These are phyloP conservation scores for Scutellaria minor DNA, from an alignment of 257 asterid genomes.

Conservation along the genomic window DNA sequence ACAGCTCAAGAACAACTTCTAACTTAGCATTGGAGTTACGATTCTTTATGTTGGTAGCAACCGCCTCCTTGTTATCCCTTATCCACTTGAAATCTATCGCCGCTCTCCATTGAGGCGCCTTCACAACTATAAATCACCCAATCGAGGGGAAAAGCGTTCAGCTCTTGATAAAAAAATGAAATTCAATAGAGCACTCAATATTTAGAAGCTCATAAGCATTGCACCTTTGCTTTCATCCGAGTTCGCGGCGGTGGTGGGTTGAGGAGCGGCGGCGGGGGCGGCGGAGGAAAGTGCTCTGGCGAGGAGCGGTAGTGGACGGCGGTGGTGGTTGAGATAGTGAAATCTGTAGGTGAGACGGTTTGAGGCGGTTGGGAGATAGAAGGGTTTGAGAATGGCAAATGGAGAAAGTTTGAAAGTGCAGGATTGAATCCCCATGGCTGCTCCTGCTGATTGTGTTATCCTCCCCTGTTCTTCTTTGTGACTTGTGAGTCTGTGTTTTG, in stretches of 20 bases:
- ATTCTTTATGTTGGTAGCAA: conserved; percentile 67
- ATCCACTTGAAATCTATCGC: conserved; percentile 94
- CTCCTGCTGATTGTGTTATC: conserved; percentile 19
- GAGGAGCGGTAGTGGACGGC: conserved; percentile 40
- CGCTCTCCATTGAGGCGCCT: conserved; percentile 90
- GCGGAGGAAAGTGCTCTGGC: conserved; percentile 59
- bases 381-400: conserved; percentile 33
- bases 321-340: conserved; percentile 25
- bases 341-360: conserved; percentile 28
- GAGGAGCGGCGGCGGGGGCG: conserved; percentile 50
- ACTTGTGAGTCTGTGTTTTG: too few species aligned
- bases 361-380: conserved; percentile 27
- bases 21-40: conserved; percentile 78
- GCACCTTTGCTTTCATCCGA: conserved; percentile 54
- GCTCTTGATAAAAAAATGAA: not conserved
- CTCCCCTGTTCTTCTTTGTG: not conserved
- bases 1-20: conserved; percentile 71
- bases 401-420: conserved; percentile 36
- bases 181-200: not conserved
- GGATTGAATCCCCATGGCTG: conserved; percentile 56
- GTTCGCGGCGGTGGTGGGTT: conserved; percentile 30
- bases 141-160: not conserved
- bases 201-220: not conserved
- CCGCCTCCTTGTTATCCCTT: conserved; percentile 83
- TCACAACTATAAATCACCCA: conserved; percentile 47